Evolutionary conservation across 2,329 filamentous ascomycete species (phyloP).

Genomic region (Xylaria polymorpha): DNA sequence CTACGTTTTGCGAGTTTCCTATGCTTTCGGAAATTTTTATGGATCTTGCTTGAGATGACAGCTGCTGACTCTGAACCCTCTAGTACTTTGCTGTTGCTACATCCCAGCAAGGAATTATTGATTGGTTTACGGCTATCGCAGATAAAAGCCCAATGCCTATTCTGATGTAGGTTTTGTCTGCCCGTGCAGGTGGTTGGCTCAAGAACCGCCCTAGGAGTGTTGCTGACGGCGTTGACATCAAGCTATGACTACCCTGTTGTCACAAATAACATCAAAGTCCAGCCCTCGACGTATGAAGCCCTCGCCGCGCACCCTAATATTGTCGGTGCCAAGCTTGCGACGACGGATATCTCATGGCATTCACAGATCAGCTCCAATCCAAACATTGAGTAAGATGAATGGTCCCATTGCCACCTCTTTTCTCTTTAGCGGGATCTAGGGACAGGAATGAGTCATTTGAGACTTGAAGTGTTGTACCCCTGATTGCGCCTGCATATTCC

Average conservation of each 20-base stretch:
- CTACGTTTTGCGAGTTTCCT: not conserved
- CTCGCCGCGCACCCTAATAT: slow-evolving; percentile 73
- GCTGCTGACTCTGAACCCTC: slow-evolving; percentile 10
- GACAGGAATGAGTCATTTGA: not conserved
- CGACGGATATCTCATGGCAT: slow-evolving; percentile 73
- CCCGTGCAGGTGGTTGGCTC: not conserved
- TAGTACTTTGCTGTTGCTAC: slow-evolving; percentile 69
- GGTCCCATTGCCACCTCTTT: not conserved
- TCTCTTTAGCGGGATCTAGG: not conserved
- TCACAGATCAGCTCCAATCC: slow-evolving; percentile 71
- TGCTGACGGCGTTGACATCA: slow-evolving; percentile 17
- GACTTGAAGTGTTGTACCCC: not conserved
- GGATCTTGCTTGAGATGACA: not conserved
- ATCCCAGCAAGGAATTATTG: slow-evolving; percentile 67
- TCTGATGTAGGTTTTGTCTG: slow-evolving; percentile 61
- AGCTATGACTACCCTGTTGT: slow-evolving; percentile 71
- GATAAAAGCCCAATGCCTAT: slow-evolving; percentile 69
- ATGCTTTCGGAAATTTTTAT: not conserved
- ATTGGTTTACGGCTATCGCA: slow-evolving; percentile 72
- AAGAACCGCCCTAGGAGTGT: not conserved
- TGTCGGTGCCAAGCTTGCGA: slow-evolving; percentile 73
- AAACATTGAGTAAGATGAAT: slow-evolving; percentile 59
- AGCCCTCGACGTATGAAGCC: slow-evolving; percentile 66
- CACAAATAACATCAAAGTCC: slow-evolving; percentile 70
- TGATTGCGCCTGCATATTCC: slow-evolving; percentile 8